Evolutionary conservation across 2,329 filamentous ascomycete species (phyloP), one percentile per base, ranked within the genome.

Genomic region (Colletotrichum viniferum): DNA sequence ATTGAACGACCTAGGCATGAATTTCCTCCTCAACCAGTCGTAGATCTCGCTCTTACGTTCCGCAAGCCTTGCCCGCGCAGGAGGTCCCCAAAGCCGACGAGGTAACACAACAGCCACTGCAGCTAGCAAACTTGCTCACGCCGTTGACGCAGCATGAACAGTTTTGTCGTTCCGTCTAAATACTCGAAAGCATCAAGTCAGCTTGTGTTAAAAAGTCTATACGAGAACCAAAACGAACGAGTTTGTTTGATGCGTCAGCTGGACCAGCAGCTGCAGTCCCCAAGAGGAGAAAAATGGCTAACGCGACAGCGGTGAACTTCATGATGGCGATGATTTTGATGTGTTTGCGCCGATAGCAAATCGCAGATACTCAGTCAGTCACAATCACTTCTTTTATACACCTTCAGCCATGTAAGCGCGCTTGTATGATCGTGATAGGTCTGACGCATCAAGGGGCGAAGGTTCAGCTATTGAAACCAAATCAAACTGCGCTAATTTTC

Each of bases 1-100:
- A 4, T 52, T 21, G 6, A 4, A 3, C 6, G 0, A 1, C 10
- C 9, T 0, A 21, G 43, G 0, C 10, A 0, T 3, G 6, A 24
- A 21, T 2, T 52, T 52, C 43, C 43, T 52, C 18, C 38, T 43
- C 9, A 48, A n/a, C 5, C 18, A 48, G 38, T 48, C 18, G 18
- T 1, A 0, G 0, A 48, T 48, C 2, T 48, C 5, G 9, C 18
- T 48, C 38, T 48, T 48, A 48, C 5, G 38, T 52, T 21, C 43
- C 43, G n/a, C n/a, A 52, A 52, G 43, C n/a, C 43, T 52, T 52
- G n/a, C 43, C 43, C 0, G 43, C n/a, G 43, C 43, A 52, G 10
- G 43, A 52, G 43, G 43, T 52, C 4, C 43, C 43, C 5, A 52
- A 52, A 52, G 43, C n/a, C 4, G 43, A 52, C 6, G 43, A 52